Evolutionary conservation across 805 yeast species (phyloP), one percentile per base, ranked within the genome.

Genomic region (Ogataea naganishii): DNA sequence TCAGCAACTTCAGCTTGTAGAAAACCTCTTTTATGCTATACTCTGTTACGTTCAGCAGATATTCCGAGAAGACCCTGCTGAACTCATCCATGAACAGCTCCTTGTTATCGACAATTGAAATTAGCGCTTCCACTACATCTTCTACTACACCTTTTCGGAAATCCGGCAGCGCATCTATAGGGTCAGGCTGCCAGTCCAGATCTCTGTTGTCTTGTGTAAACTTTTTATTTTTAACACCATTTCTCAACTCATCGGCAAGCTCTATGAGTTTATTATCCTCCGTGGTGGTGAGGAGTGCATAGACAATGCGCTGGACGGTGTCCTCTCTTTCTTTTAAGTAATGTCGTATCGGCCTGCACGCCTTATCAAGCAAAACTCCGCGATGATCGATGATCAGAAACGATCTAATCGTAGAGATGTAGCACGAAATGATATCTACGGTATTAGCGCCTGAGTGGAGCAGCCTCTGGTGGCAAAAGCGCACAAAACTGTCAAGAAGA

Each of bases 151-250:
- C 67, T 36, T 72, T 71, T 26, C 71, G 67, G 56, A 81, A 85
- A 50, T 84, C 94, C 0, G 88, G 83, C n/a, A 86, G 67, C 0
- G 95, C 94, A 56, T 85, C 95, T 11, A 82, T 67, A 0, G 95
- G 95, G 41, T 83, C 94, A 0, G 95, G 95, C 7, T 52, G 51
- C 95, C 95, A 84, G 27, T 68, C 59, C 3, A 74, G 44, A 39
- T 69, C 75, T 8, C 59, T 40, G 28, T 60, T 46, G 23, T 69
- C 72, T 5, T 18, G 44, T 30, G 28, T 46, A 36, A 28, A 38
- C 32, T 13, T 52, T 39, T 24, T 46, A 4, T 41, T 40, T 14
- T 51, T 45, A 9, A 43, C 47, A 10, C 46, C 55, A 31, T 58
- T 54, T 7, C 56, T 32, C 9, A 85, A 54, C 36, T 76, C 80